phyloP scores from a whole-genome alignment of 805 yeast genomes.

The Kodamaea jinghongensis region DNA sequence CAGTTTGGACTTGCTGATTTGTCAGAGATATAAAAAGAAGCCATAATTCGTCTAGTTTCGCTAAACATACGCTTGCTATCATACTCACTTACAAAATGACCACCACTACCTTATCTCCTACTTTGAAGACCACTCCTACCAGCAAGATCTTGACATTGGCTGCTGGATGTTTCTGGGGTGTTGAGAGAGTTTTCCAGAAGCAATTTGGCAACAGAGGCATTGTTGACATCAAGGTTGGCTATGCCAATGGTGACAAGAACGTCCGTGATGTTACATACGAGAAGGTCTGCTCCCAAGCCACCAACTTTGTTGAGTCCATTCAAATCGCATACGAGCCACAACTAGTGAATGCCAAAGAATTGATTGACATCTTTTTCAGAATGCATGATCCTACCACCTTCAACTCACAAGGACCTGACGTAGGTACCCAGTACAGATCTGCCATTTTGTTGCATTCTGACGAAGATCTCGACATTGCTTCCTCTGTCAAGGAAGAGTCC shows the following conservation, averaged over 20 bases:
- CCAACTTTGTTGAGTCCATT: slow-evolving; percentile 76
- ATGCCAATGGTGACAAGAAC: slow-evolving; percentile 77
- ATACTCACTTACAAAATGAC: slow-evolving; percentile 2
- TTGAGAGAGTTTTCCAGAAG: slow-evolving; percentile 77
- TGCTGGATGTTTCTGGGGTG: slow-evolving; percentile 84
- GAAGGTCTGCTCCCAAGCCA: slow-evolving; percentile 72
- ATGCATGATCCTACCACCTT: slow-evolving; percentile 92
- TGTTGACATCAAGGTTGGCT: slow-evolving; percentile 81
- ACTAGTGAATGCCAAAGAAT: slow-evolving; percentile 52
- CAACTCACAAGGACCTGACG: slow-evolving; percentile 83
- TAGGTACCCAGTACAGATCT: slow-evolving; percentile 87
- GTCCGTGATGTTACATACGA: slow-evolving; percentile 46
- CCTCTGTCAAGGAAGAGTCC: slow-evolving; percentile 46
- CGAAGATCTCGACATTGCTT: slow-evolving; percentile 46
- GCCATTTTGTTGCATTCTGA: slow-evolving; percentile 68
- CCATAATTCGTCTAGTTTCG: too few relatives aligned
- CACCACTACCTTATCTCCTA: slow-evolving; percentile 26
- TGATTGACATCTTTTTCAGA: slow-evolving; percentile 80
- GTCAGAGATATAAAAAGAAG: slow-evolving; percentile 2
- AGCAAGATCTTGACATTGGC: slow-evolving; percentile 43
- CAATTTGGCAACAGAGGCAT: slow-evolving; percentile 63
- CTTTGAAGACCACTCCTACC: slow-evolving; percentile 32
- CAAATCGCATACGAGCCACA: slow-evolving; percentile 82
- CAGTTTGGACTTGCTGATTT: slow-evolving; percentile 4
- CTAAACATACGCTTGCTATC: too few relatives aligned